These are phyloP conservation scores for Uronychia binucleata DNA, from an alignment of 73 alveolate species.

Conservation along the genomic window DNA sequence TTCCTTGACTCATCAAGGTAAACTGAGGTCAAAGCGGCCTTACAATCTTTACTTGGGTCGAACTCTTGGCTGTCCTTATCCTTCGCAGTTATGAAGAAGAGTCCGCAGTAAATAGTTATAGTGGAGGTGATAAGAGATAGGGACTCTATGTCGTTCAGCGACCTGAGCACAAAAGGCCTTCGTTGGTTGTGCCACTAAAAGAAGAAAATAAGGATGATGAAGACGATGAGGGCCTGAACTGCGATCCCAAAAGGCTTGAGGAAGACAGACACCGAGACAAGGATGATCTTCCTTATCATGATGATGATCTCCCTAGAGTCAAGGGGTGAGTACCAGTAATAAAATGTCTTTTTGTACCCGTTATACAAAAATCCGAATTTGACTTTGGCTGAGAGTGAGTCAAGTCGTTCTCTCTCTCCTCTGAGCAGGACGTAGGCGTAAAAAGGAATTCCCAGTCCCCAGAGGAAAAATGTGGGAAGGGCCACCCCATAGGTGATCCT, in stretches of 20 bases:
- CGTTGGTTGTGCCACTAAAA: conserved; percentile 42
- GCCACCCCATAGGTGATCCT: not conserved
- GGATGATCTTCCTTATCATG: conserved; percentile 4
- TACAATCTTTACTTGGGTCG: conserved; percentile 40
- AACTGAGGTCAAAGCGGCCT: not conserved
- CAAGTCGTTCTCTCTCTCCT: not conserved
- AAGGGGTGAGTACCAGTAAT: conserved; percentile 24
- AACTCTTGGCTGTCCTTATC: conserved; percentile 35
- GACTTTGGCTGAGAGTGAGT: not conserved
- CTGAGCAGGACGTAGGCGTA: not conserved
- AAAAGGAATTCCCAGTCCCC: conserved; percentile 36
- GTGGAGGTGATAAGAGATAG: conserved; percentile 36
- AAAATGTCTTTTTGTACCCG: conserved; percentile 36
- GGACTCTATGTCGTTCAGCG: conserved; percentile 58
- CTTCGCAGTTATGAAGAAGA: conserved; percentile 61
- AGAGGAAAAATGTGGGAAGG: conserved; percentile 31
- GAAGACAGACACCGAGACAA: conserved; percentile 30
- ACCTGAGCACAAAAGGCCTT: conserved; percentile 53
- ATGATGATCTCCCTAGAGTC: conserved; percentile 22
- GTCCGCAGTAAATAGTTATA: conserved; percentile 69
- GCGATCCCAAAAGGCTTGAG: conserved; percentile 54
- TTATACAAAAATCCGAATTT: conserved; percentile 33
- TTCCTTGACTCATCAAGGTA: conserved; percentile 1
- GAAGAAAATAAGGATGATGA: conserved; percentile 47
- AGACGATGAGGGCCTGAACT: conserved; percentile 54